phyloP scores from a whole-genome alignment of 768 basidiomycete genomes.

The Agaricus blazei region DNA sequence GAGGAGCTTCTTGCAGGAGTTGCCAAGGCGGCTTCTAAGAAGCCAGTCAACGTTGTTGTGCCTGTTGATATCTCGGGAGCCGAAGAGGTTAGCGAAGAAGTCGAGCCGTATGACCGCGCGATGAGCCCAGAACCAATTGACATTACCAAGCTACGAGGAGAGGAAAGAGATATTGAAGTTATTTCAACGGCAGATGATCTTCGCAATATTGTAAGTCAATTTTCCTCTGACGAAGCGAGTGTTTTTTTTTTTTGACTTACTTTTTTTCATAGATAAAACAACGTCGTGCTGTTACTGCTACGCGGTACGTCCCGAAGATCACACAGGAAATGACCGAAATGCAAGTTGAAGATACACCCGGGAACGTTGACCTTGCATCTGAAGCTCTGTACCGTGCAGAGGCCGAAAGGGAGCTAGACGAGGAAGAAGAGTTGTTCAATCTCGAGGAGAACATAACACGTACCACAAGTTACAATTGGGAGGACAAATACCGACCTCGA shows the following conservation, averaged over 20 bases:
- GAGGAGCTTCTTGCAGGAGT: slow-evolving; percentile 85
- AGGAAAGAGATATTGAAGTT: slow-evolving; percentile 81
- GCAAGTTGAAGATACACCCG: slow-evolving; percentile 51
- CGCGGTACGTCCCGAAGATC: slow-evolving; percentile 82
- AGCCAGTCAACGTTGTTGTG: slow-evolving; percentile 26
- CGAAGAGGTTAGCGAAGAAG: slow-evolving; percentile 46
- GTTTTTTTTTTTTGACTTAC: slow-evolving; percentile 10
- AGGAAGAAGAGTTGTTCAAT: slow-evolving; percentile 95
- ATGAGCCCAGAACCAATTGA: slow-evolving; percentile 85
- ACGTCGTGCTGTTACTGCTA: slow-evolving; percentile 76
- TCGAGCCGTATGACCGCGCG: slow-evolving; percentile 74
- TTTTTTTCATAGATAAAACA: slow-evolving; percentile 55
- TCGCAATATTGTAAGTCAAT: slow-evolving; percentile 51
- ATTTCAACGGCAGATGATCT: slow-evolving; percentile 64
- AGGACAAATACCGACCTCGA: slow-evolving; percentile 95
- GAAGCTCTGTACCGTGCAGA: slow-evolving; percentile 90
- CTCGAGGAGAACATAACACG: slow-evolving; percentile 83
- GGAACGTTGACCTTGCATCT: slow-evolving; percentile 72
- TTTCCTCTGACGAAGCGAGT: neutral
- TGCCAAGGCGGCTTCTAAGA: slow-evolving; percentile 48
- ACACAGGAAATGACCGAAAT: slow-evolving; percentile 53
- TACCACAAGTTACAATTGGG: slow-evolving; percentile 92
- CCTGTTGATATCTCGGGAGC: slow-evolving; percentile 27
- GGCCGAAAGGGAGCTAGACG: slow-evolving; percentile 89
- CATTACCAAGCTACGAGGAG: slow-evolving; percentile 60